Evolutionary conservation across 2,329 filamentous ascomycete genomes (phyloP), one percentile per base, ranked within the genome.

Genomic region (Nigrograna mackinnonii): DNA sequence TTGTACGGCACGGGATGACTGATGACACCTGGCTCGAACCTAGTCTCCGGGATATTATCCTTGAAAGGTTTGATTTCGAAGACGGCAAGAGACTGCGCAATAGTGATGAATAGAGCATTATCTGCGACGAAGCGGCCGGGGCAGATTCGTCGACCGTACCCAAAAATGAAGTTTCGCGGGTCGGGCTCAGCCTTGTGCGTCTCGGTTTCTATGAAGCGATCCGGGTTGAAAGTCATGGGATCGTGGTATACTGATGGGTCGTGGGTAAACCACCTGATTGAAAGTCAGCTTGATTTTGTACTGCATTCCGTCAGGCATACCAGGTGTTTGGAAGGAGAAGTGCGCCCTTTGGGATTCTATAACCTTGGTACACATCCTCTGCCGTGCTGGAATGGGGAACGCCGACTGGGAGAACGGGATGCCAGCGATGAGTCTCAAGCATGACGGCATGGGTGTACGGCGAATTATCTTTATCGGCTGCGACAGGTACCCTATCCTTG

Each of bases 11-110:
- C 50, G 0, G 73, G 71, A 46, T 75, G 71, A 41, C 61, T 67
- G 14, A 72, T 50, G 7, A 68, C 41, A 12, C 70, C 70, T 2
- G 61, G 47, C 44, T 61, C 52, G 31, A 74, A 73, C 21, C 65
- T 55, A 0, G 70, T 31, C 16, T 60, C 52, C 0, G 67, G 58
- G 17, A 67, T 69, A 0, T 75, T 54, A 7, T 65, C 61, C 14
- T 54, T 61, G 5, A 70, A 41, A 0, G 50, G 46, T 40, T 74
- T 74, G 12, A 79, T 61, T 4, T 67, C 55, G 37, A 82, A 80
- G 0, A 71, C 72, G 0, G 79, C 67, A 2, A 83, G 58, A 0
- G 67, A 58, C 21, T 74, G 74, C 0, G 68, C 73, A 16, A 74
- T 65, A 13, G 52, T 70, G 9, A 75, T 44, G 43, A 66, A 76